Percentiles rank a stretch among this genome's conserved stretches.
Evolutionary conservation across 2,329 filamentous ascomycete species (phyloP).

Genomic region (Colletotrichum sojae): DNA sequence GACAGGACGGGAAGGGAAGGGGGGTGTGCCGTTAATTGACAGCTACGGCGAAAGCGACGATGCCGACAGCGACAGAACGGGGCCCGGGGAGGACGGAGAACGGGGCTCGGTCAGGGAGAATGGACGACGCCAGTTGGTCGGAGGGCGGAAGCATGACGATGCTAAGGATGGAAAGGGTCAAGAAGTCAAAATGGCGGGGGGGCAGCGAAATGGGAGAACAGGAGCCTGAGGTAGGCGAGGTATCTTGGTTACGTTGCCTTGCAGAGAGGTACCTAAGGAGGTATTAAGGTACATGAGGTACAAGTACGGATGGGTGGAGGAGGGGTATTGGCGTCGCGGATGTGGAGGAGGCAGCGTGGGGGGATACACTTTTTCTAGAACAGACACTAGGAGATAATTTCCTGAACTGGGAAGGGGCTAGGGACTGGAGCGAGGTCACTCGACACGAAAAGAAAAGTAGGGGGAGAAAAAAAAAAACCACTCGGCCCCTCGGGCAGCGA

Average conservation of each 20-base stretch:
- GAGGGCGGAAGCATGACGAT: conserved; percentile 32
- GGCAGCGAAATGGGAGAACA: conserved; percentile 1
- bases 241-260: no score
- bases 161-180: conserved; percentile 31
- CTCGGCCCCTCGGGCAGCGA: neutral
- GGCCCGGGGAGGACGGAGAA: conserved; percentile 35
- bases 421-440: conserved; percentile 31
- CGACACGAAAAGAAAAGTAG: conserved; percentile 27
- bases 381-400: conserved; percentile 40
- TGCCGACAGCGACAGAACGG: conserved; percentile 26
- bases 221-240: neutral
- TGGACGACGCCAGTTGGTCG: conserved; percentile 20
- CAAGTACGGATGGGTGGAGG: conserved; percentile 4
- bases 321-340: conserved; percentile 1
- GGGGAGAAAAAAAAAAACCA: conserved; percentile 15
- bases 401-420: conserved; percentile 35
- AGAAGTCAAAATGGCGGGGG: conserved; percentile 34
- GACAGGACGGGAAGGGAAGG: neutral
- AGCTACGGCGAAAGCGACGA: conserved; percentile 25
- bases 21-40: conserved; percentile 14
- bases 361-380: conserved; percentile 39
- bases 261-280: no score
- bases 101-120: conserved; percentile 32
- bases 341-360: conserved; percentile 35
- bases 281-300: no score